Base-by-base conservation (phyloP, 208 protist species). In the Trypanosoma avium region DNA sequence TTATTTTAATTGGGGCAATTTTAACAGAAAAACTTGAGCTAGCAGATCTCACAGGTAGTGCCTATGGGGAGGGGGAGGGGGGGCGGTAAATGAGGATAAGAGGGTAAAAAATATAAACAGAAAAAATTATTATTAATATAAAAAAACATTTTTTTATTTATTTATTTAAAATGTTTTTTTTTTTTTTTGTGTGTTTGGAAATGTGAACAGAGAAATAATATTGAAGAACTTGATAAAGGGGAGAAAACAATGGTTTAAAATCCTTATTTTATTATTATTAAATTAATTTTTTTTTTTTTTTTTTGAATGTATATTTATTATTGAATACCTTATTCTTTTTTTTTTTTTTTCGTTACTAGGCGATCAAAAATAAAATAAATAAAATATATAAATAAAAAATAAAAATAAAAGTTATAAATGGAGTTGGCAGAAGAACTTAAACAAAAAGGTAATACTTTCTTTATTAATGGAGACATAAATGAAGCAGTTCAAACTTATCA, bases 391-490 rank as follows among this genome's bases (percentile, higher is more conserved):
- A 55, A 55, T 27, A 55, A 55, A 55, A 55, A 55, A 30, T 35
- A 55, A 21, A 55, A 13, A 42, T 9, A 36, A 36, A 15, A 36
- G 5, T 17, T 55, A 36, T 55, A 27, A 32, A 79, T 43, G 63
- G 38, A 15, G 12, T 68, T 46, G 9, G 55, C 49, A 1, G 77
- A 79, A 13, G 54, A 54, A 1, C 35, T 85, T 3, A 92, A 88
- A 48, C 80, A 82, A 60, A 57, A 76, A 36, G 85, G 81, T 21
- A 92, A 92, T 61, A 61, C 61, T 9, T 67, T 60, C n/a, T 92
- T 86, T 47, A 59, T 32, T 0, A 56, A 61, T 19, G 79, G 79
- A 9, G 64, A 84, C 38, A 56, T 68, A 13, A 55, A 62, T 8
- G 81, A 33, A 5, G 77, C 86, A 24, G 67, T 77, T 17, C 66